Conservation (phyloP, 148 eudicot genomes). For the Fagopyrum esculentum region DNA sequence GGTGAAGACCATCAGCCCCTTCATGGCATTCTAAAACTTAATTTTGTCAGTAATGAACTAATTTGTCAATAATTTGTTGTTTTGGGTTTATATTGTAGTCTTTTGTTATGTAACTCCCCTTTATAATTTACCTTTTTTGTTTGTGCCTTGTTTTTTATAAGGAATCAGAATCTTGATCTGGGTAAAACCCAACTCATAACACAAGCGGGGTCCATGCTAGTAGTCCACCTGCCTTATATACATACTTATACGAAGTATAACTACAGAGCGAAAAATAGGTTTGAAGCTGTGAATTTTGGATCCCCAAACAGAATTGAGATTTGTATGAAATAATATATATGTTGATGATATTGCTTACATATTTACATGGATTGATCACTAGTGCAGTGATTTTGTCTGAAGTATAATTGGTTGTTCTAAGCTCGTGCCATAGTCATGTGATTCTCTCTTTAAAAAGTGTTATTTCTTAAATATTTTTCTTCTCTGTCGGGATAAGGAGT, state of each 20-base stretch:
- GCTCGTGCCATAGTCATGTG: slow-evolving; percentile 8
- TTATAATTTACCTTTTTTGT: neutral
- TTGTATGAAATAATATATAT: neutral
- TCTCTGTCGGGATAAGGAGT: too few relatives aligned
- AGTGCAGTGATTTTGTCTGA: slow-evolving; percentile 2
- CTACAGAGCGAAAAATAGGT: neutral
- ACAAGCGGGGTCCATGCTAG: too few relatives aligned
- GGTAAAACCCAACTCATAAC: neutral
- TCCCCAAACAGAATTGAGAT: neutral
- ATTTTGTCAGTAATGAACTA: too few relatives aligned
- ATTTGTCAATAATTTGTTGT: neutral
- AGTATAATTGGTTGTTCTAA: neutral
- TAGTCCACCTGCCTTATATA: too few relatives aligned
- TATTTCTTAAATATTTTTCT: too few relatives aligned
- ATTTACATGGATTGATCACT: neutral
- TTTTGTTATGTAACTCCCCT: neutral
- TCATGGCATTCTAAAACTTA: neutral
- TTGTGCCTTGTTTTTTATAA: neutral
- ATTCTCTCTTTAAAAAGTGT: neutral
- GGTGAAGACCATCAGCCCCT: neutral
- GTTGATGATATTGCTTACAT: neutral
- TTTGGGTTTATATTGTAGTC: neutral
- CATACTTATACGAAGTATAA: neutral
- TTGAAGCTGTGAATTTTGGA: neutral
- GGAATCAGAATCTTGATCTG: neutral